phyloP scores from a whole-genome alignment of 2,329 filamentous ascomycete species.

The Aulographum hederae region DNA sequence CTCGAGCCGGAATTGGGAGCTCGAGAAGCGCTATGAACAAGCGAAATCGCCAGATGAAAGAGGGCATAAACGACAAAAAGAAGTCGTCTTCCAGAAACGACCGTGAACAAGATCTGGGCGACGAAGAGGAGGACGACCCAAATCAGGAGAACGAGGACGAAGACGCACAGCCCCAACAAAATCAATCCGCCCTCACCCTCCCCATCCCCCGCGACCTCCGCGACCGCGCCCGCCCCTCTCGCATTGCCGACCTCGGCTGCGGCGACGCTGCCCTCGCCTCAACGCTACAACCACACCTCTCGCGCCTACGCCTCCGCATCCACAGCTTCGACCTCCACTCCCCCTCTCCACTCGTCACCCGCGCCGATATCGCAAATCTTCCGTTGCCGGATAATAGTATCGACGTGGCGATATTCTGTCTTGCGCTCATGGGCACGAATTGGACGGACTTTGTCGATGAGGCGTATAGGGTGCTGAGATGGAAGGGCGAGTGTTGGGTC shows the following conservation, averaged over 20 bases:
- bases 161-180: slow-evolving; percentile 40
- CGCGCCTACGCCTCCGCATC: slow-evolving; percentile 54
- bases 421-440: slow-evolving; percentile 97
- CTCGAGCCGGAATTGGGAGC: slow-evolving; percentile 39
- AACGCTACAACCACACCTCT: slow-evolving; percentile 42
- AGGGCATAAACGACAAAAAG: slow-evolving; percentile 7
- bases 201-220: background rate
- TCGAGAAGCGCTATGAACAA: slow-evolving; percentile 14
- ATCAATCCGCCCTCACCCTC: slow-evolving; percentile 24
- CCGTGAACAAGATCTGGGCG: slow-evolving; percentile 5
- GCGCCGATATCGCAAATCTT: slow-evolving; percentile 73
- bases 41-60: too few relatives aligned
- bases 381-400: slow-evolving; percentile 57
- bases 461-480: slow-evolving; percentile 75
- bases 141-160: slow-evolving; percentile 1
- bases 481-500: slow-evolving; percentile 93
- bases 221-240: slow-evolving; percentile 49
- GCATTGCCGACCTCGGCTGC: slow-evolving; percentile 81
- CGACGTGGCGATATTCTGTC: slow-evolving; percentile 84
- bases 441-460: slow-evolving; percentile 96
- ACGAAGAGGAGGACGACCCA: slow-evolving; percentile 12
- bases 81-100: too few relatives aligned
- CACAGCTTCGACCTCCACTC: slow-evolving; percentile 77
- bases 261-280: slow-evolving; percentile 73
- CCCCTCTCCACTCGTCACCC: slow-evolving; percentile 58